Evolutionary conservation across 441 rosid genomes (phyloP).

Genomic region (Syzygium malaccense): DNA sequence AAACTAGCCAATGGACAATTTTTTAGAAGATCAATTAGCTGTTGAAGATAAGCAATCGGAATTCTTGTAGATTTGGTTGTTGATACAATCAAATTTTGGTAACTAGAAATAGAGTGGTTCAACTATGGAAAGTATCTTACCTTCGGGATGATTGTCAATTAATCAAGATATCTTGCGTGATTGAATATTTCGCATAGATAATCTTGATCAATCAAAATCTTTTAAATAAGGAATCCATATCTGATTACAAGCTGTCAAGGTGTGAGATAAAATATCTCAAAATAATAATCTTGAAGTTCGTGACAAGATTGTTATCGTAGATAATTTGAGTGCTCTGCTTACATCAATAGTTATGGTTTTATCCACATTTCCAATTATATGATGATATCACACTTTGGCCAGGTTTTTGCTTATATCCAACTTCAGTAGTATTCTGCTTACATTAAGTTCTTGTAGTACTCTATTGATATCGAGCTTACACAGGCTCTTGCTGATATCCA

Average conservation of each 20-base stretch:
- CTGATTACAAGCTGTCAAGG: not conserved
- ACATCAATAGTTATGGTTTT: not conserved
- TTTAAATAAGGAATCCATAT: not conserved
- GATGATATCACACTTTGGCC: no score
- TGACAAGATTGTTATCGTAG: not conserved
- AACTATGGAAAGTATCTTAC: not conserved
- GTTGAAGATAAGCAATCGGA: not conserved
- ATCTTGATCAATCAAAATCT: not conserved
- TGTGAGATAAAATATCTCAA: not conserved
- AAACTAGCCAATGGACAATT: not conserved
- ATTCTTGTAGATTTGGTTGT: not conserved
- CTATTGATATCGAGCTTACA: no score
- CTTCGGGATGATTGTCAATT: not conserved
- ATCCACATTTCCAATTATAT: no score
- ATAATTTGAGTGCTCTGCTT: not conserved
- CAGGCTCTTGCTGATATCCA: no score
- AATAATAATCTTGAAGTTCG: not conserved
- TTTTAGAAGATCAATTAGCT: not conserved
- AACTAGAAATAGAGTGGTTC: not conserved
- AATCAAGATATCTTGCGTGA: not conserved
- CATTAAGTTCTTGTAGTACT: no score
- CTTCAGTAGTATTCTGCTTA: no score
- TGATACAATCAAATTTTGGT: not conserved
- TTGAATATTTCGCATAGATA: not conserved
- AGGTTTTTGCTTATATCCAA: no score